Base-by-base conservation (phyloP, 1,284 basidiomycete genomes). In the Sanghuangporus baumii region DNA sequence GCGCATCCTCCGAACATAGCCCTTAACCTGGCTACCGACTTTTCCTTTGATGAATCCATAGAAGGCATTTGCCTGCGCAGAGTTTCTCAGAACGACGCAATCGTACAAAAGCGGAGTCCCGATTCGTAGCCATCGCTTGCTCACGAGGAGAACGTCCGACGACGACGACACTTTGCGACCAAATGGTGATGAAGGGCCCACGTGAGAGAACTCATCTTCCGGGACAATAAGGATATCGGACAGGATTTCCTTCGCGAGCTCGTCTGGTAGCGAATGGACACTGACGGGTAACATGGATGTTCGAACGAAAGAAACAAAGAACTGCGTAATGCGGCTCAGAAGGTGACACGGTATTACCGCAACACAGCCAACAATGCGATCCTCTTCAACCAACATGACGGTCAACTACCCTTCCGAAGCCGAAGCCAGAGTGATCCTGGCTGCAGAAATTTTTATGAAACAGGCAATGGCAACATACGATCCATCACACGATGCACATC, bases 401-500 rank as follows among this genome's bases (percentile, higher is more conserved):
- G 54, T 36, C 34, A 16, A 12, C 7, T 60, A 64, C 50, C 62
- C 62, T n/a, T 51, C 12, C 18, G 20, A 64, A 12, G 43, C 41
- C 40, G 54, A 64, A 38, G 34, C 16, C 2, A 40, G 57, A 20
- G 52, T 60, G 18, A 34, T 64, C 6, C 7, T 6, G 16, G 52
- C 43, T 6, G 58, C 62, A 48, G 62, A 64, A 34, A 52, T 60
- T 36, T 23, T 64, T 31, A 93, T 94, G 85, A 72, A 81, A 57
- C 78, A 85, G 47, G 86, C 85, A 1, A 94, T 95, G 93, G 81
- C 85, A 3, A 78, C 83, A 67, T 94, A 94, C 72, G 95, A 96
- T 72, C 89, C 93, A 0, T 94, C 91, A 16, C 95, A 97, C 73
- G 94, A 97, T 74, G 87, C 82, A 68, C 88, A 87, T 66, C 95